Percentiles rank a stretch among this genome's conserved stretches.
phyloP scores from a whole-genome alignment of 257 asterid species.

The Catharanthus roseus region DNA sequence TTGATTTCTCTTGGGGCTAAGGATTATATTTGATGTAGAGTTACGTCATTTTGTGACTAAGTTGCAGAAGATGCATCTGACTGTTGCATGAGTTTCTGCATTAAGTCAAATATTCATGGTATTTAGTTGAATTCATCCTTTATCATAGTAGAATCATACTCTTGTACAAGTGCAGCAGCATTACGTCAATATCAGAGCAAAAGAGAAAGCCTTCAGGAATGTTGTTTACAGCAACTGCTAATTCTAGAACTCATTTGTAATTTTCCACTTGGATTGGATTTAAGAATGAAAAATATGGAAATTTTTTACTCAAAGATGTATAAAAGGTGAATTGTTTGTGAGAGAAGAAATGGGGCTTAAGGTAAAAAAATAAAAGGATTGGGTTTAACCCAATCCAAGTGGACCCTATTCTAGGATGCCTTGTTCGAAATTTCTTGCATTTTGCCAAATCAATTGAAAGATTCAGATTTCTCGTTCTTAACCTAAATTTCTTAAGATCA shows the following conservation, averaged over 20 bases:
- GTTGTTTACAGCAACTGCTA: not conserved
- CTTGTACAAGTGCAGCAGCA: not conserved
- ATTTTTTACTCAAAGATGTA: too few relatives aligned
- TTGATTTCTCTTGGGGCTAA: not conserved
- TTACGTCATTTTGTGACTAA: not conserved
- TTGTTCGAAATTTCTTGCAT: not conserved
- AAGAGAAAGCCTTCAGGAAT: not conserved
- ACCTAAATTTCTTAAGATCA: not conserved
- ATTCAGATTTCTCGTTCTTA: not conserved
- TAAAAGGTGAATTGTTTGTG: too few relatives aligned
- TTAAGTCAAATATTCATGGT: not conserved
- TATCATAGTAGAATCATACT: not conserved
- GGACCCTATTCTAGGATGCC: not conserved
- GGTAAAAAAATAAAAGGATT: too few relatives aligned
- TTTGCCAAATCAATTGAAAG: not conserved
- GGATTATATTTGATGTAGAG: not conserved
- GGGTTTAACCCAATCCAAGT: too few relatives aligned
- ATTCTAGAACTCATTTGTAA: too few relatives aligned
- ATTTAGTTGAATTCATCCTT: conserved; percentile 2
- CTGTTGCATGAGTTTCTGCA: not conserved
- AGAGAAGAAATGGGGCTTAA: too few relatives aligned
- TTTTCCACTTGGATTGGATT: too few relatives aligned
- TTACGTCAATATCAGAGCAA: not conserved
- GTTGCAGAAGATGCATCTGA: not conserved
- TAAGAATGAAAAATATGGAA: too few relatives aligned